Percentiles rank a stretch among this genome's conserved stretches.
Evolutionary conservation across 2,329 filamentous ascomycete species (phyloP).

Genomic region (Dactylellina sp.): DNA sequence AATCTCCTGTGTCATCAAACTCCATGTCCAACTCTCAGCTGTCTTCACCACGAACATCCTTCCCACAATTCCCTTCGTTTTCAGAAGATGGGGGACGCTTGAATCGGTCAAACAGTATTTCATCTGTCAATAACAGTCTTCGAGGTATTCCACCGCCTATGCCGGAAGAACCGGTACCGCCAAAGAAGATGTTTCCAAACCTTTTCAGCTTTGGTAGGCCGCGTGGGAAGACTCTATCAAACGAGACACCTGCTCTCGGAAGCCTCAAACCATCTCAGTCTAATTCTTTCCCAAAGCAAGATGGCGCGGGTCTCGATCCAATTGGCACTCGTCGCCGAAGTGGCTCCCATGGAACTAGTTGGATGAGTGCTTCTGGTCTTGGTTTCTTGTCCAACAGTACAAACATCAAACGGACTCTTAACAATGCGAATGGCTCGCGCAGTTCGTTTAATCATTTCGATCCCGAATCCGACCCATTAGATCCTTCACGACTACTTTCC

Average conservation of each 20-base stretch:
- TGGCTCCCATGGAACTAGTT: slow-evolving; percentile 64
- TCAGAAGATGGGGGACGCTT: slow-evolving; percentile 44
- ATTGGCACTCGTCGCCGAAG: slow-evolving; percentile 64
- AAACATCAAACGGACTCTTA: slow-evolving; percentile 50
- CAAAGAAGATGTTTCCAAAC: slow-evolving; percentile 57
- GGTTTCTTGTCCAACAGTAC: slow-evolving; percentile 63
- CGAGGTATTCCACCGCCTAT: slow-evolving; percentile 43
- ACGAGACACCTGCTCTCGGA: slow-evolving; percentile 75
- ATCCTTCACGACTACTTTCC: slow-evolving; percentile 59
- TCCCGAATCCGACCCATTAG: slow-evolving; percentile 60
- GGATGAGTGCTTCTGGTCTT: slow-evolving; percentile 64
- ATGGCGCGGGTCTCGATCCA: slow-evolving; percentile 62
- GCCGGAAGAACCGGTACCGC: slow-evolving; percentile 45
- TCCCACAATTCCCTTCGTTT: slow-evolving; percentile 60
- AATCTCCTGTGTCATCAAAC: slow-evolving; percentile 72
- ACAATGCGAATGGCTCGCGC: slow-evolving; percentile 58
- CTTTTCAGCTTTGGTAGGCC: slow-evolving; percentile 65
- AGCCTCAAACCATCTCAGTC: slow-evolving; percentile 78
- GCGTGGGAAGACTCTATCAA: slow-evolving; percentile 72
- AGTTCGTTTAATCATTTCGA: slow-evolving; percentile 66
- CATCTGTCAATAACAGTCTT: slow-evolving; percentile 57
- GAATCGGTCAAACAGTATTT: slow-evolving; percentile 50
- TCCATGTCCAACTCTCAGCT: slow-evolving; percentile 60
- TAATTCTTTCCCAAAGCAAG: slow-evolving; percentile 76
- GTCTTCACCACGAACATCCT: slow-evolving; percentile 60